Evolutionary conservation across 1,284 basidiomycete genomes (phyloP), one percentile per base, ranked within the genome.

Genomic region (Papiliotrema fonsecae): DNA sequence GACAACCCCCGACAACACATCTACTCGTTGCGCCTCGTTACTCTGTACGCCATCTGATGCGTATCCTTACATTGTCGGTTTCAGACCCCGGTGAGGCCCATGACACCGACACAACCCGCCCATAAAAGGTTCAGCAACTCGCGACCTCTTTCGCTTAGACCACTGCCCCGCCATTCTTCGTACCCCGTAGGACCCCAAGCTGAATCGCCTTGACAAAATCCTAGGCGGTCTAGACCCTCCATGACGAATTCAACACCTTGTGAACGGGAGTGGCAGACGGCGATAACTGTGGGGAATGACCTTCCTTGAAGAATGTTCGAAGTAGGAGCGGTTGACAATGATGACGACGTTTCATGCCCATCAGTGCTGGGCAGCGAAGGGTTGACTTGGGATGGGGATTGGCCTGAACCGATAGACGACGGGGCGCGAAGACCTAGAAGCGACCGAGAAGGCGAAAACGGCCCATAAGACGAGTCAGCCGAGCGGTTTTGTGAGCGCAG

Each of bases 181-280:
- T 74, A 74, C 6, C 71, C 71, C 9, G 69, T 74, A 11, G 71
- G 69, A 25, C 72, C 72, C 72, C 72, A 74, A 4, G 72, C 70
- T 6, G 61, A 65, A 49, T 67, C 62, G 26, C 72, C 72, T 38
- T 62, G 60, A 50, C 72, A 74, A 47, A 72, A 54, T 16, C 71
- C 72, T 6, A 74, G 51, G 26, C 72, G 59, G 54, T 74, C 72
- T 45, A 73, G 49, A 31, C 72, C 72, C 47, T 74, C 72, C 21
- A 74, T 55, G 13, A 74, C 72, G 50, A 74, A 74, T 49, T 74
- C 72, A 38, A 74, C 72, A 18, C 72, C 72, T 45, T 67, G 59
- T 5, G 60, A 54, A n/a, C 65, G 58, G 9, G 64, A 70, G 50
- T 74, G 72, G 51, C 72, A 74, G 21, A 74, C 71, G 6, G 67